phyloP scores from a whole-genome alignment of 257 asterid species.

The Nicotiana undulata region DNA sequence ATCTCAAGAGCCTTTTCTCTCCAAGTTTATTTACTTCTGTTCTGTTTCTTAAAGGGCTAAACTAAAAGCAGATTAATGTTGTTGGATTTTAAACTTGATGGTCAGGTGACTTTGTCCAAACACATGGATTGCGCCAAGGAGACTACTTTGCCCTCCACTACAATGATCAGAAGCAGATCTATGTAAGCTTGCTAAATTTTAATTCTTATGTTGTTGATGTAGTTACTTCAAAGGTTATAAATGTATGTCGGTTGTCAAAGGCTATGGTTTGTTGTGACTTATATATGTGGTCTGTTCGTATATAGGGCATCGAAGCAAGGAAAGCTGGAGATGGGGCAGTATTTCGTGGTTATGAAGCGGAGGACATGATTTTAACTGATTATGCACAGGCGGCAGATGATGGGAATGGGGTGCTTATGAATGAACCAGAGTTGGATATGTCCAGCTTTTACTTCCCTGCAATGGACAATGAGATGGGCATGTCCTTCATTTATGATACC shows the following conservation, averaged over 20 bases:
- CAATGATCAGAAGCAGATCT: slow-evolving; percentile 19
- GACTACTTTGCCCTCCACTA: slow-evolving; percentile 29
- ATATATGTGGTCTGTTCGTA: background rate
- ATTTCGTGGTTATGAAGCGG: slow-evolving; percentile 13
- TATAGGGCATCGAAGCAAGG: slow-evolving; percentile 37
- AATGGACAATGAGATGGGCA: slow-evolving; percentile 19
- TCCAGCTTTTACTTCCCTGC: slow-evolving; percentile 14
- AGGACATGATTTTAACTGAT: slow-evolving; percentile 11
- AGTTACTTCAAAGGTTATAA: background rate
- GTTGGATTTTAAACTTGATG: slow-evolving; percentile 1
- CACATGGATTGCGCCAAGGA: slow-evolving; percentile 30
- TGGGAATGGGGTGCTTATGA: background rate
- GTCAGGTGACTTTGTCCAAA: slow-evolving; percentile 27
- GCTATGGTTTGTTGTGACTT: background rate
- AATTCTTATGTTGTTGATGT: background rate
- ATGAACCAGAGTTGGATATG: background rate
- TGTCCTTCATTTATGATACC: slow-evolving; percentile 30
- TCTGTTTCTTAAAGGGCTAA: background rate
- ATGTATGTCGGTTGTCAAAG: background rate
- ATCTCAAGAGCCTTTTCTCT: background rate
- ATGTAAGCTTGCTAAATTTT: slow-evolving; percentile 13
- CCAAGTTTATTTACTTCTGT: background rate
- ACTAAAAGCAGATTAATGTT: background rate
- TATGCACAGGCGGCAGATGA: slow-evolving; percentile 10
- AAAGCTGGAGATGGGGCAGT: slow-evolving; percentile 10